Conservation (phyloP, 2,329 filamentous ascomycete genomes). For the Alternaria brassicicola region DNA sequence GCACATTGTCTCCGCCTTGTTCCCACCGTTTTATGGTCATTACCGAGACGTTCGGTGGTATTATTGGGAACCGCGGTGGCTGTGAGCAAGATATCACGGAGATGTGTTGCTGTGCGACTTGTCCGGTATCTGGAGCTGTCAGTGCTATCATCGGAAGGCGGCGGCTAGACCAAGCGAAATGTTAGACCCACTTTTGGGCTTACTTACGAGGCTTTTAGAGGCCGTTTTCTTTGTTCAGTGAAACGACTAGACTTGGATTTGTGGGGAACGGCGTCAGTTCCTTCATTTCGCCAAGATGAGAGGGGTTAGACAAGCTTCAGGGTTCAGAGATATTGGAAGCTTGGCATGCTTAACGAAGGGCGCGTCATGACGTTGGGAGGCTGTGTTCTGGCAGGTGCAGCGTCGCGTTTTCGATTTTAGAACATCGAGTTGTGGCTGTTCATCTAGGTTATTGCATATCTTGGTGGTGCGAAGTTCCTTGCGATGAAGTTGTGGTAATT, state of each 20-base stretch:
- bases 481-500: not conserved
- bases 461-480: not conserved
- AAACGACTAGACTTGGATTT: not conserved
- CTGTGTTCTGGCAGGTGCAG: not conserved
- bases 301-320: not conserved
- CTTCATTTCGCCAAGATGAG: slow-evolving; percentile 5
- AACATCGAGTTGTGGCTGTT: not conserved
- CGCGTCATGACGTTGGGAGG: not conserved
- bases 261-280: not conserved
- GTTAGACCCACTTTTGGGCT: slow-evolving; percentile 2
- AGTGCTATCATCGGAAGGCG: not conserved
- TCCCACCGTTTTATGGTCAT: not conserved
- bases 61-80: not conserved
- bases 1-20: not conserved
- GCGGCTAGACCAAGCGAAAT: slow-evolving; percentile 1
- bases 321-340: not conserved
- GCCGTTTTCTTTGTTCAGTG: not conserved
- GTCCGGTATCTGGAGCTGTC: not conserved
- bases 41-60: not conserved
- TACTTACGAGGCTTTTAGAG: not conserved
- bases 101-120: not conserved
- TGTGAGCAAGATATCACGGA: not conserved
- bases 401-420: not conserved
- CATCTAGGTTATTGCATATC: not conserved
- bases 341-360: not conserved